phyloP scores from a whole-genome alignment of 805 yeast species.

The Lachancea lanzarotensis region DNA sequence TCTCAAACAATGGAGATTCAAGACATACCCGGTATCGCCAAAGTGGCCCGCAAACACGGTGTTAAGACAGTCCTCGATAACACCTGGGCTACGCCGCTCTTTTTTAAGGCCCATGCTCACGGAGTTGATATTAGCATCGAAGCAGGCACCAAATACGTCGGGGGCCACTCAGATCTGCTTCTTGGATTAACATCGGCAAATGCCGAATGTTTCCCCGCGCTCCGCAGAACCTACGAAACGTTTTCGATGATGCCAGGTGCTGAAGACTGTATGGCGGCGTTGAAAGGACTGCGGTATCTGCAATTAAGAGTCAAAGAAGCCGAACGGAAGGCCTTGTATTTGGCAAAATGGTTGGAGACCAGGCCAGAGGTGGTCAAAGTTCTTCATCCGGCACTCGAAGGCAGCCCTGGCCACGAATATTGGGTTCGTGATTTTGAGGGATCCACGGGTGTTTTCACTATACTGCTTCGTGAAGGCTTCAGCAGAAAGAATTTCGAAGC shows the following conservation, averaged over 20 bases:
- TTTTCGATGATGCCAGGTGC: slow-evolving; percentile 11
- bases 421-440: slow-evolving; percentile 7
- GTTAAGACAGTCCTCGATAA: slow-evolving; percentile 12
- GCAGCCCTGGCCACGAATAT: slow-evolving; percentile 10
- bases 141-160: slow-evolving; percentile 15
- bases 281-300: slow-evolving; percentile 11
- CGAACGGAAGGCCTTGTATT: slow-evolving; percentile 6
- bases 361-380: slow-evolving; percentile 9
- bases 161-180: slow-evolving; percentile 15
- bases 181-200: slow-evolving; percentile 10
- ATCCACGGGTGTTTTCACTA: slow-evolving; percentile 11
- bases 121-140: slow-evolving; percentile 13
- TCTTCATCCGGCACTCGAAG: slow-evolving; percentile 12
- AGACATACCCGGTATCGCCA: slow-evolving; percentile 10
- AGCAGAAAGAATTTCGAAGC: slow-evolving; percentile 4
- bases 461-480: slow-evolving; percentile 8
- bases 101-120: slow-evolving; percentile 9
- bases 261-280: slow-evolving; percentile 11
- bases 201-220: slow-evolving; percentile 8
- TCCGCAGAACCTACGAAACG: slow-evolving; percentile 9
- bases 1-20: slow-evolving; percentile 14
- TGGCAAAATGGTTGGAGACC: slow-evolving; percentile 8
- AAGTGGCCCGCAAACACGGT: slow-evolving; percentile 8
- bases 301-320: slow-evolving; percentile 7
- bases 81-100: slow-evolving; percentile 16